Evolutionary conservation across 2,329 filamentous ascomycete species (phyloP).

Genomic region (Aureobasidium namibiae): DNA sequence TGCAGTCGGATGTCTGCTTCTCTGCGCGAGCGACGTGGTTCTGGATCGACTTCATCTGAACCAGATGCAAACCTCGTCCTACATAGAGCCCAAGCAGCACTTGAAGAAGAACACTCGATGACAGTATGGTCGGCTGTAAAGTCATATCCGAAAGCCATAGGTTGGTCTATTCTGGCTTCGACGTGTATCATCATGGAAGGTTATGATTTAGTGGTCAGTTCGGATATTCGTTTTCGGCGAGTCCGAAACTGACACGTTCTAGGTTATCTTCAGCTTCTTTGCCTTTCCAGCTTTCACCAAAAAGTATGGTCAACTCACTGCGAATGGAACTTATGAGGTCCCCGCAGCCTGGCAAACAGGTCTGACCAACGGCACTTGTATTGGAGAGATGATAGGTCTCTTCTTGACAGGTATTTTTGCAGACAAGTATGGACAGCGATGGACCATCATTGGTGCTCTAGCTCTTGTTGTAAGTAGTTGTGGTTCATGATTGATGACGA

Average conservation of each 20-base stretch:
- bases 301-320: conserved; percentile 31
- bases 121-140: conserved; percentile 55
- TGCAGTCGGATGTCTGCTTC: conserved; percentile 3
- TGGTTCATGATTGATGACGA: background rate
- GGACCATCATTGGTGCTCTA: conserved; percentile 54
- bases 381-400: conserved; percentile 59
- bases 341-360: conserved; percentile 49
- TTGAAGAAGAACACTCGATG: conserved; percentile 35
- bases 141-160: conserved; percentile 47
- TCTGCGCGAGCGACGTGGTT: background rate
- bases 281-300: conserved; percentile 25
- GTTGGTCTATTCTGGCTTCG: conserved; percentile 25
- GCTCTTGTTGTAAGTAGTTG: conserved; percentile 31
- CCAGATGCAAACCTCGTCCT: conserved; percentile 24
- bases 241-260: background rate
- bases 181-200: conserved; percentile 29
- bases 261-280: conserved; percentile 24
- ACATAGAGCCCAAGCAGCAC: conserved; percentile 26
- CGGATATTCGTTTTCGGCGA: background rate
- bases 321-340: conserved; percentile 35
- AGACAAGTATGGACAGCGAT: conserved; percentile 35
- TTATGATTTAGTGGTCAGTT: conserved; percentile 22
- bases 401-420: conserved; percentile 58
- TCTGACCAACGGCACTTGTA: conserved; percentile 47
- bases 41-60: conserved; percentile 18